Conservation (phyloP, 78 protist species). For the Protostelium mycophagum region DNA sequence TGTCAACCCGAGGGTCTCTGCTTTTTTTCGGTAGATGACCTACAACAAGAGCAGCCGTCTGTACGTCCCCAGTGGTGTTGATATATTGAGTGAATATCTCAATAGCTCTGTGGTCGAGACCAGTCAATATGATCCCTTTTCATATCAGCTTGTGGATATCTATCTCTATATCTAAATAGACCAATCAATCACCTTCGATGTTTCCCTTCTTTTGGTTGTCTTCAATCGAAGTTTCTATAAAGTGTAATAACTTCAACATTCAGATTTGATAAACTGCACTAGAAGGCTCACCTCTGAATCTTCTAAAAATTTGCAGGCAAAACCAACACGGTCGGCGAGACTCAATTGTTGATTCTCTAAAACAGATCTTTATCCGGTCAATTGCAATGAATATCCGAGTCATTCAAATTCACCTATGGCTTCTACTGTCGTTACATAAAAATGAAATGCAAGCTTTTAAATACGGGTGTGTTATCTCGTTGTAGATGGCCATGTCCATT, state of each 20-base stretch:
- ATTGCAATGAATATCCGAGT: neutral
- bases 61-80: slow-evolving; percentile 79
- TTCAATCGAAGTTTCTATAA: neutral
- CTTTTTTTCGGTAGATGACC: slow-evolving; percentile 16
- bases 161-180: slow-evolving; percentile 7
- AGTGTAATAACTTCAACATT: neutral
- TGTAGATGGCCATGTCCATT: slow-evolving; percentile 11
- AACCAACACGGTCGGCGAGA: slow-evolving; percentile 46
- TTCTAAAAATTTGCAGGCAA: slow-evolving; percentile 63
- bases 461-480: slow-evolving; percentile 32
- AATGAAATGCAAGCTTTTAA: slow-evolving; percentile 55
- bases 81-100: slow-evolving; percentile 66
- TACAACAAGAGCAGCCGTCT: slow-evolving; percentile 52
- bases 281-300: slow-evolving; percentile 14
- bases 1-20: slow-evolving; percentile 24
- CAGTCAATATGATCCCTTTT: slow-evolving; percentile 68
- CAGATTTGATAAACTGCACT: neutral
- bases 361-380: slow-evolving; percentile 17
- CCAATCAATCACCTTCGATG: neutral
- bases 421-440: slow-evolving; percentile 2
- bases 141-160: slow-evolving; percentile 12
- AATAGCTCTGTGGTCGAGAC: slow-evolving; percentile 35
- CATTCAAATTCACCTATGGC: neutral
- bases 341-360: slow-evolving; percentile 19
- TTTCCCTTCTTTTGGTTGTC: neutral